Base-by-base conservation (phyloP, 2,329 filamentous ascomycete species). In the Aspergillus nomiae region DNA sequence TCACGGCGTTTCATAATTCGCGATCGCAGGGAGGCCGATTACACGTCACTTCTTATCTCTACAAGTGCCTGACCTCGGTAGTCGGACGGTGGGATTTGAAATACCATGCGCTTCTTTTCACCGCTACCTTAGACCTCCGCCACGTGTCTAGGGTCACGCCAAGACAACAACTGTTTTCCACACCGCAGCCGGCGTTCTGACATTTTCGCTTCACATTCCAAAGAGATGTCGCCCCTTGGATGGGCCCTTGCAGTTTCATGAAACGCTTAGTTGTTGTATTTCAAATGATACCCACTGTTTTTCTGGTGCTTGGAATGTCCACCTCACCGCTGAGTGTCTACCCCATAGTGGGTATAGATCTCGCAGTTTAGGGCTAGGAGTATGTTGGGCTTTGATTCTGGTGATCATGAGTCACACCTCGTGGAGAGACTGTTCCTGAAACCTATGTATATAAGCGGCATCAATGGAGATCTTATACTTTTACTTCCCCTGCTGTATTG, bases 141-240 rank as follows among this genome's bases (percentile, higher is more conserved):
- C 63, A 63, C 63, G 63, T 65, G 61, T 61, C 63, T 63, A 48
- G 51, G 63, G 53, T 61, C 34, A 32, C 58, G 61, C 63, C 63
- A 57, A 61, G 58, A 58, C 48, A 61, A 59, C 61, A 63, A 63
- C 48, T 51, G 28, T 32, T 32, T n/a, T 51, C 48, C 48, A 51
- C 63, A 65, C 62, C 48, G 43, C 58, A 56, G 63, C 56, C 41
- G 24, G 28, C 48, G 28, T 51, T 51, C 48, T 51, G 28, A 34
- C 24, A 32, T 34, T 48, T 24, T 16, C 45, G 28, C 57, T 59
- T 36, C 32, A 45, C 19, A 19, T 57, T 58, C 38, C 32, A 41
- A 59, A 56, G 26, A 57, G 50, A 46, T n/a, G 51, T 34, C 26
- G 28, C 50, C 34, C 34, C 41, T 60, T 55, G 7, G 36, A 55